phyloP scores from a whole-genome alignment of 139 green algal genomes.

The Bryopsis sp. region DNA sequence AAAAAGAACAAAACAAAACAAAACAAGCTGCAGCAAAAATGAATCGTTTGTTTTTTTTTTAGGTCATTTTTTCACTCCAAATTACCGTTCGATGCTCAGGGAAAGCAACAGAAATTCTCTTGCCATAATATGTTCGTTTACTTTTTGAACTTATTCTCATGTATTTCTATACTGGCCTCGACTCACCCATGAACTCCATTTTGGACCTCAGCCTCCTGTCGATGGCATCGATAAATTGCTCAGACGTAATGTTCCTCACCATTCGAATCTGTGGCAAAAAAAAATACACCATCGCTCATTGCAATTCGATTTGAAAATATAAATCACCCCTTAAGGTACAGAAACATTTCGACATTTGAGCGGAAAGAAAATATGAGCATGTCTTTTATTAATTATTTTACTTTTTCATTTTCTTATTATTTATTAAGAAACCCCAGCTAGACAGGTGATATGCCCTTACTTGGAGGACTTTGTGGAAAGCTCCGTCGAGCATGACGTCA shows the following conservation, averaged over 20 bases:
- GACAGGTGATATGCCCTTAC: not conserved
- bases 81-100: not conserved
- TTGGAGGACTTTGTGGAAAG: constrained; percentile 8
- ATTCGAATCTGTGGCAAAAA: not conserved
- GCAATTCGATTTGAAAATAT: no score
- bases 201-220: not conserved
- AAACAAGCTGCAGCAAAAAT: not conserved
- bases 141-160: no score
- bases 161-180: not conserved
- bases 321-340: no score
- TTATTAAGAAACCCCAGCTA: not conserved
- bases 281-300: no score
- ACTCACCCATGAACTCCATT: constrained; percentile 9
- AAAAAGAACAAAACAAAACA: no score
- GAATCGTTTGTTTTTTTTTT: not conserved
- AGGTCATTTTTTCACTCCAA: not conserved
- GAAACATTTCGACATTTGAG: no score
- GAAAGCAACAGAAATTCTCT: no score
- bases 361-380: no score
- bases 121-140: no score
- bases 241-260: not conserved
- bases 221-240: constrained; percentile 14
- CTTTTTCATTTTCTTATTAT: no score
- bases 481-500: constrained; percentile 8
- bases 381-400: no score